phyloP scores from a whole-genome alignment of 2,329 filamentous ascomycete genomes.

The Aspergillus sp. region DNA sequence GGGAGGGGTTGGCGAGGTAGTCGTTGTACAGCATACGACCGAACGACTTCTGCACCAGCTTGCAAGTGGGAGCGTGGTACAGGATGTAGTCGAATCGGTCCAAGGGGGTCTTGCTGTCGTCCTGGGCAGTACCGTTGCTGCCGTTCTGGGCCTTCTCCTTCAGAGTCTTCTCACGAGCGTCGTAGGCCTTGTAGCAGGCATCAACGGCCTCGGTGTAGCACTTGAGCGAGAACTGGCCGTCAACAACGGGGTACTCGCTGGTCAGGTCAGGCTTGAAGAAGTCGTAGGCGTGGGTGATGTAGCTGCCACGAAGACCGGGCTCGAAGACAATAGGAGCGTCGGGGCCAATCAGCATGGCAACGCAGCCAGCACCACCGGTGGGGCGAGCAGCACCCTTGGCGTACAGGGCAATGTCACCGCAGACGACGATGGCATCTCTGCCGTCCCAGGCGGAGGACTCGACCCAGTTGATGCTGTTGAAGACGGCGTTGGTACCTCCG shows the following conservation, averaged over 20 bases:
- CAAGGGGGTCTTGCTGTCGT: constrained; percentile 60
- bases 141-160: constrained; percentile 48
- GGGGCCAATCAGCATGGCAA: constrained; percentile 76
- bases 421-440: constrained; percentile 74
- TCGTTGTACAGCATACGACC: constrained; percentile 83
- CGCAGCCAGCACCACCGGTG: constrained; percentile 75
- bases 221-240: constrained; percentile 77
- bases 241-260: constrained; percentile 83
- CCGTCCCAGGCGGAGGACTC: constrained; percentile 87
- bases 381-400: constrained; percentile 80
- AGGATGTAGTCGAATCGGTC: constrained; percentile 81
- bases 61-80: constrained; percentile 85
- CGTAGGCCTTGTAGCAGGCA: constrained; percentile 77
- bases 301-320: constrained; percentile 74
- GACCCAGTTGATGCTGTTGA: constrained; percentile 82
- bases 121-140: constrained; percentile 47
- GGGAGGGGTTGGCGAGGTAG: constrained; percentile 69
- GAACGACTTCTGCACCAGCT: constrained; percentile 82
- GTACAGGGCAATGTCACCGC: constrained; percentile 81
- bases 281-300: constrained; percentile 83
- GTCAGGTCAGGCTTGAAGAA: constrained; percentile 89
- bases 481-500: constrained; percentile 78
- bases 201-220: constrained; percentile 83
- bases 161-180: constrained; percentile 66
- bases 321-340: constrained; percentile 75